Evolutionary conservation across 805 yeast genomes (phyloP).

Genomic region (Pichia cabralensis): DNA sequence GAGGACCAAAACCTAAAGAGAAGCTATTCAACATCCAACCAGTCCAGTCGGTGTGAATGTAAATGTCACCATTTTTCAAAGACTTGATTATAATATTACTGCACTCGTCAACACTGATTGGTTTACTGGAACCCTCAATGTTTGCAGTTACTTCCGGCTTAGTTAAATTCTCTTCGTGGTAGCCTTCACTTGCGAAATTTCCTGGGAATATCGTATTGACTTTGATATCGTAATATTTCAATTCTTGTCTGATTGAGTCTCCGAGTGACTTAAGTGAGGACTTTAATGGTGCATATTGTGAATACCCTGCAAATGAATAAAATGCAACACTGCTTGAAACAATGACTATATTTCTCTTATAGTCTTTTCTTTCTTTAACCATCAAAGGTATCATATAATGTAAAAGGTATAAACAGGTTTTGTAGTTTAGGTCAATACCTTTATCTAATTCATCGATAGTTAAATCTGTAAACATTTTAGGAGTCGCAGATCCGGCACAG

Average conservation of each 20-base stretch:
- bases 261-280: conserved; percentile 72
- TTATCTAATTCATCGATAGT: conserved; percentile 43
- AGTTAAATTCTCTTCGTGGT: conserved; percentile 62
- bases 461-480: conserved; percentile 67
- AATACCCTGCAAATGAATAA: conserved; percentile 85
- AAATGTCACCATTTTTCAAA: conserved; percentile 53
- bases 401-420: conserved; percentile 58
- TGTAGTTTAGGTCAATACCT: conserved; percentile 64
- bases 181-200: conserved; percentile 85
- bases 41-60: conserved; percentile 70
- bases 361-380: background rate
- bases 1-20: conserved; percentile 61
- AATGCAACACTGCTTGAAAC: conserved; percentile 74
- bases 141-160: conserved; percentile 75
- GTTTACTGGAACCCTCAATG: conserved; percentile 77
- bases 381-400: conserved; percentile 43
- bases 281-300: conserved; percentile 84
- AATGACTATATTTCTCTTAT: conserved; percentile 45
- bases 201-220: conserved; percentile 82
- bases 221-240: conserved; percentile 52
- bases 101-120: conserved; percentile 60
- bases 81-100: conserved; percentile 47
- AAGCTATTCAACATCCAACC: conserved; percentile 73
- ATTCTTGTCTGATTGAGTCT: conserved; percentile 74
- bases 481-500: conserved; percentile 82